Percentiles rank a stretch among this genome's conserved stretches.
Evolutionary conservation across 1,284 basidiomycete species (phyloP).

Genomic region (Austroboletus niveus): DNA sequence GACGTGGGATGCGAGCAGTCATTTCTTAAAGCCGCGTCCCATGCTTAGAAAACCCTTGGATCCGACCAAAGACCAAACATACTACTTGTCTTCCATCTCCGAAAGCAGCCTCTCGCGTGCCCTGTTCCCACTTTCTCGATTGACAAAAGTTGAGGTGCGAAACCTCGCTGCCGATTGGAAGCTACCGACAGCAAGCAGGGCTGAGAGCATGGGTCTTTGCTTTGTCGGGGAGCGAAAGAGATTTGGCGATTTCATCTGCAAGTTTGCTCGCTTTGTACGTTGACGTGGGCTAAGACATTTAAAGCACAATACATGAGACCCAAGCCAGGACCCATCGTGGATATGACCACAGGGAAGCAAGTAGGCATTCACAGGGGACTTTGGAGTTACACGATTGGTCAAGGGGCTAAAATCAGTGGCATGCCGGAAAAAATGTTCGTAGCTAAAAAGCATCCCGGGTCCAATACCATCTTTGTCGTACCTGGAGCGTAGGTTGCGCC

Average conservation of each 20-base stretch:
- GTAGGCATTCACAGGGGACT: constrained; percentile 74
- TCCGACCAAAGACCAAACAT: constrained; percentile 85
- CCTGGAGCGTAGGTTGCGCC: constrained; percentile 59
- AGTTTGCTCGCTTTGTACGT: constrained; percentile 6
- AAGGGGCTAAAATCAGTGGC: constrained; percentile 68
- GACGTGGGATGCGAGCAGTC: constrained; percentile 39
- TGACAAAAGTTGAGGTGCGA: constrained; percentile 75
- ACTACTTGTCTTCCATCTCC: constrained; percentile 83
- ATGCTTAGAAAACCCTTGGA: constrained; percentile 70
- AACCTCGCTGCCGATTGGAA: constrained; percentile 65
- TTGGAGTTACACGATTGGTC: constrained; percentile 90
- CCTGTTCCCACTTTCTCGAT: constrained; percentile 75
- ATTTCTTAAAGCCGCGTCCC: constrained; percentile 40
- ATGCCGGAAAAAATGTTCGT: constrained; percentile 71
- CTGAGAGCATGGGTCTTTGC: constrained; percentile 96
- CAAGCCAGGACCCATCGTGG: constrained; percentile 66
- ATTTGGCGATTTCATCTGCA: constrained; percentile 79
- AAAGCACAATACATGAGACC: constrained; percentile 78
- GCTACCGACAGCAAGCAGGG: constrained; percentile 76
- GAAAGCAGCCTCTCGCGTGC: constrained; percentile 64
- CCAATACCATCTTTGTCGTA: constrained; percentile 74
- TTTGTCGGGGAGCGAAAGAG: constrained; percentile 84
- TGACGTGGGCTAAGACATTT: constrained; percentile 9
- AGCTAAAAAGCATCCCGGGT: constrained; percentile 61
- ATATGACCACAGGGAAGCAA: constrained; percentile 50